A percentile compares a stretch with the other conserved stretches of the same genome.
Evolutionary conservation across 2,329 filamentous ascomycete genomes (phyloP).

Genomic region (Stachybotrys elegans): DNA sequence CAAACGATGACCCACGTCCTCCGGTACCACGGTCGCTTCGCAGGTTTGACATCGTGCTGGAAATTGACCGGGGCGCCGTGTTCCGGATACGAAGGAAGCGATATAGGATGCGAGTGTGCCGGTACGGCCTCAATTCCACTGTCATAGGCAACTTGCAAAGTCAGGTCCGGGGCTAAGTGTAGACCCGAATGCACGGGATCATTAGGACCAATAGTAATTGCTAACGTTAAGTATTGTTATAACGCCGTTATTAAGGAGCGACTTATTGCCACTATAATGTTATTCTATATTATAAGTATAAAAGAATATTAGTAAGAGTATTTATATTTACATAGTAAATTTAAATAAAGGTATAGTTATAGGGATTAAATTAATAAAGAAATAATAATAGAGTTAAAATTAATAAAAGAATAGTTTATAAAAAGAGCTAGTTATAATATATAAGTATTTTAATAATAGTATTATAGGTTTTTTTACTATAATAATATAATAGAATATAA

Average conservation of each 20-base stretch:
- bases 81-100: neutral
- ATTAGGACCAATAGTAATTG: neutral
- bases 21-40: neutral
- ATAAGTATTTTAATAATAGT: neutral
- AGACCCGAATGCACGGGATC: neutral
- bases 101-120: neutral
- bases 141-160: neutral
- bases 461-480: neutral
- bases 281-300: neutral
- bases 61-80: neutral
- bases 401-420: too few relatives aligned
- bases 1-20: neutral
- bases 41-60: neutral
- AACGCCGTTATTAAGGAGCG: too few relatives aligned
- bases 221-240: neutral
- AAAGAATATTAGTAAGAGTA: neutral
- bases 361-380: too few relatives aligned
- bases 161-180: neutral
- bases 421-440: neutral
- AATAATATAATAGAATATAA: neutral
- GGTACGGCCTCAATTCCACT: neutral
- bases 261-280: neutral
- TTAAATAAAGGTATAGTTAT: too few relatives aligned
- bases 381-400: too few relatives aligned
- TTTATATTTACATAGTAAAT: neutral